These are phyloP conservation scores for Penicillium alfredii DNA, from an alignment of 495 filamentous ascomycete species.

Conservation along the genomic window DNA sequence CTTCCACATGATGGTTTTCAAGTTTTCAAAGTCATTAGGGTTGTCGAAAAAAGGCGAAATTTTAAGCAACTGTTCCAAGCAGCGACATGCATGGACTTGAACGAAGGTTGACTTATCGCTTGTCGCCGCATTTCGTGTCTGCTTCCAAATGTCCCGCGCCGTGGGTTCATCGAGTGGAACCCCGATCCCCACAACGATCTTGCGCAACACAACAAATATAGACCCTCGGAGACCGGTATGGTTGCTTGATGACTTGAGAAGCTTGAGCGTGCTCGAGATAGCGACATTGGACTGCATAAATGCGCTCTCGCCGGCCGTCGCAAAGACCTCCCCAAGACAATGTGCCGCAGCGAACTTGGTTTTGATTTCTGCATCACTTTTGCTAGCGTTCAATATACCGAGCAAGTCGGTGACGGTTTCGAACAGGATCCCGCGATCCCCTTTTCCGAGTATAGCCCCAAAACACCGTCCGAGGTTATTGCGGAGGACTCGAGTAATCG, in stretches of 20 bases:
- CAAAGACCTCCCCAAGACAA: slow-evolving; percentile 86
- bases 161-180: slow-evolving; percentile 75
- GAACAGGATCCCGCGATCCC: slow-evolving; percentile 86
- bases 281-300: slow-evolving; percentile 74
- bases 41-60: slow-evolving; percentile 79
- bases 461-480: slow-evolving; percentile 83
- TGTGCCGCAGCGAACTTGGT: slow-evolving; percentile 81
- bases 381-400: slow-evolving; percentile 66
- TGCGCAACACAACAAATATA: slow-evolving; percentile 72
- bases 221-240: slow-evolving; percentile 79
- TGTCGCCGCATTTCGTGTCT: slow-evolving; percentile 67
- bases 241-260: slow-evolving; percentile 72
- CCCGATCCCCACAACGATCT: slow-evolving; percentile 65
- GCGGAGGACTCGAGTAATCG: slow-evolving; percentile 81
- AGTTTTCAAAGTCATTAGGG: slow-evolving; percentile 81
- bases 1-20: slow-evolving; percentile 76
- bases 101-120: slow-evolving; percentile 78
- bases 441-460: slow-evolving; percentile 75
- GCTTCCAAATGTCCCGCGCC: slow-evolving; percentile 92
- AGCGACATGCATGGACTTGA: slow-evolving; percentile 73
- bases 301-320: slow-evolving; percentile 85
- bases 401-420: slow-evolving; percentile 90
- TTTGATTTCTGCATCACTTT: slow-evolving; percentile 70
- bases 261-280: slow-evolving; percentile 64
- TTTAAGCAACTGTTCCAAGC: slow-evolving; percentile 66